Percentiles rank a stretch among this genome's conserved stretches.
Conservation (phyloP, 495 filamentous ascomycete genomes). For the Penicillium argentinense region DNA sequence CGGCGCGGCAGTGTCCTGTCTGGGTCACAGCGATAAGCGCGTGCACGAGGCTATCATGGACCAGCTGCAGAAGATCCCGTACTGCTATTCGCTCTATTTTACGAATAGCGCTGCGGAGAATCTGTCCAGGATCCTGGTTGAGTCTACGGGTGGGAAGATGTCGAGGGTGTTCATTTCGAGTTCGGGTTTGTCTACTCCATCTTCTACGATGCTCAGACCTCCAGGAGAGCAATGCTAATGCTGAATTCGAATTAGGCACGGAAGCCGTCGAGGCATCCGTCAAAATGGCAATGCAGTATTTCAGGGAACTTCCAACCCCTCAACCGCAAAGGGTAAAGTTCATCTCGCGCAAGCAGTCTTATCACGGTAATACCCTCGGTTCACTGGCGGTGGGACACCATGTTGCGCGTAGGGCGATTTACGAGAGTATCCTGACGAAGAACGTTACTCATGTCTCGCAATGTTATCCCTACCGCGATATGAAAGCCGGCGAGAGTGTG, state of each 20-base stretch:
- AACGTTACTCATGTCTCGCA: conserved; percentile 62
- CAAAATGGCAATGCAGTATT: conserved; percentile 60
- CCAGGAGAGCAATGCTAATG: no score
- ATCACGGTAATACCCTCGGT: conserved; percentile 72
- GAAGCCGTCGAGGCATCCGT: conserved; percentile 66
- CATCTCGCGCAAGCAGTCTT: conserved; percentile 64
- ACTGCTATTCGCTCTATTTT: conserved; percentile 47
- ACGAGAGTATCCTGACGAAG: conserved; percentile 57
- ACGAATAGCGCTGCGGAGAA: conserved; percentile 37
- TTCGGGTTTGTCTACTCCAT: conserved; percentile 39
- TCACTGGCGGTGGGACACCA: conserved; percentile 63
- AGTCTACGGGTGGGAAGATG: conserved; percentile 34
- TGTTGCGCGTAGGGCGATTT: conserved; percentile 55
- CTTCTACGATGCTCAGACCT: background rate
- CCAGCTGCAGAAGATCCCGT: conserved; percentile 42
- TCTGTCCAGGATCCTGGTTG: conserved; percentile 33
- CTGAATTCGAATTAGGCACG: no score
- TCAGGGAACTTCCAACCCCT: conserved; percentile 43
- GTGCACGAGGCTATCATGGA: conserved; percentile 40
- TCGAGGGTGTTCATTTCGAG: conserved; percentile 41
- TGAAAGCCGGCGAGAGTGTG: conserved; percentile 33
- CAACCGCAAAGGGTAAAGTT: conserved; percentile 48
- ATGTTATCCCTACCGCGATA: conserved; percentile 61
- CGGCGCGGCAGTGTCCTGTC: conserved; percentile 39
- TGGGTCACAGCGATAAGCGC: conserved; percentile 37